phyloP scores from a whole-genome alignment of 2,329 filamentous ascomycete species.

The Nemania serpens region DNA sequence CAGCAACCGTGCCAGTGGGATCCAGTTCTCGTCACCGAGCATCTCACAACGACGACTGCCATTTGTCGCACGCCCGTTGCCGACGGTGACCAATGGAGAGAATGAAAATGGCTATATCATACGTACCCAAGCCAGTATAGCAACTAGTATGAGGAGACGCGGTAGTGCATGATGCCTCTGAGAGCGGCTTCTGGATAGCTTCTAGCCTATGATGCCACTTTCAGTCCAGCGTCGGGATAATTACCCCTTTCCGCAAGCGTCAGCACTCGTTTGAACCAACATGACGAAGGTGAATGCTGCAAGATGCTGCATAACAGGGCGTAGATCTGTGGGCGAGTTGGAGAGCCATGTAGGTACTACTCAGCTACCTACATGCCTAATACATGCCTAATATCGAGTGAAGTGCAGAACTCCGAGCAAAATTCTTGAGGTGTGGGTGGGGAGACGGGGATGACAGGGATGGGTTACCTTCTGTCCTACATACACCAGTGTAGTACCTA shows the following conservation, averaged over 20 bases:
- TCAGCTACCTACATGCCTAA: neutral
- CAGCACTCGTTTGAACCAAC: neutral
- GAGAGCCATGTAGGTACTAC: slow-evolving; percentile 6
- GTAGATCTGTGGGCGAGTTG: slow-evolving; percentile 12
- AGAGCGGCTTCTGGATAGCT: neutral
- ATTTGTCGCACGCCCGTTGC: slow-evolving; percentile 14
- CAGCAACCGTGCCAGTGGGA: slow-evolving; percentile 7
- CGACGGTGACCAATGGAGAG: slow-evolving; percentile 17
- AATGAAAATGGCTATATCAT: slow-evolving; percentile 8
- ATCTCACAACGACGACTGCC: slow-evolving; percentile 2
- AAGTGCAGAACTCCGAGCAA: no score
- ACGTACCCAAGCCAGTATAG: neutral
- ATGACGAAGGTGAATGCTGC: slow-evolving; percentile 20
- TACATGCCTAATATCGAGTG: no score
- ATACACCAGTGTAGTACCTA: neutral
- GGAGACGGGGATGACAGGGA: neutral
- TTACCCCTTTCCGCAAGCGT: slow-evolving; percentile 7
- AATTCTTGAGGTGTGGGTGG: slow-evolving; percentile 13
- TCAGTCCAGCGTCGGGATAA: slow-evolving; percentile 10
- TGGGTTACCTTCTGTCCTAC: no score
- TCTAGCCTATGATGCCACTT: slow-evolving; percentile 5
- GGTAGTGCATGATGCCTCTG: neutral
- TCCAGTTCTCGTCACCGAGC: neutral
- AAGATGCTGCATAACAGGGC: slow-evolving; percentile 17
- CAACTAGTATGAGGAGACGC: neutral